phyloP scores from a whole-genome alignment of 768 basidiomycete genomes.

The Hygrocybe punicea region DNA sequence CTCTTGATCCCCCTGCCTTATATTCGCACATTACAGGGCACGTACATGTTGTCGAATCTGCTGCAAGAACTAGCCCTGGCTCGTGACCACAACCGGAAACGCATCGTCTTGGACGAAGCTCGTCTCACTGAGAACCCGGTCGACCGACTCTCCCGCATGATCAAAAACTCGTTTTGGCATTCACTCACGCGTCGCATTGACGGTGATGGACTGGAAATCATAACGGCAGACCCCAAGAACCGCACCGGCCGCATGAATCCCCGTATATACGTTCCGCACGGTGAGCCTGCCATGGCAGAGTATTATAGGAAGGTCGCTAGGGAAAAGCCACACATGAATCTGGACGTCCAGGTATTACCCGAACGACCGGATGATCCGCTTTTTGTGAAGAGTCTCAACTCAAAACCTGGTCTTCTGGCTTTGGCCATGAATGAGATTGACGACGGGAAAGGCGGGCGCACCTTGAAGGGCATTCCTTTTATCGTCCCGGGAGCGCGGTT shows the following conservation, averaged over 20 bases:
- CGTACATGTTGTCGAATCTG: conserved; percentile 98
- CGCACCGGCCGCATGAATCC: conserved; percentile 86
- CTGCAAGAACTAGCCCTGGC: conserved; percentile 98
- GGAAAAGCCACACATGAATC: conserved; percentile 90
- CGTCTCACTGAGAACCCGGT: conserved; percentile 97
- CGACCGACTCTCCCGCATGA: conserved; percentile 94
- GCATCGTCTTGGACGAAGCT: conserved; percentile 98
- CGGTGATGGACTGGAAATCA: conserved; percentile 94
- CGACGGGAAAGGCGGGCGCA: conserved; percentile 72
- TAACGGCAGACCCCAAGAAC: conserved; percentile 98
- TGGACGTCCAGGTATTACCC: conserved; percentile 90
- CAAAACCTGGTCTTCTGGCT: conserved; percentile 90
- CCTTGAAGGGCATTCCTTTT: conserved; percentile 91
- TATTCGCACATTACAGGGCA: conserved; percentile 57
- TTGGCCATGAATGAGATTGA: conserved; percentile 92
- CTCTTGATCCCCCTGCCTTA: conserved; percentile 1
- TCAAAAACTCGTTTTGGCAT: conserved; percentile 97
- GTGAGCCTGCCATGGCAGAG: conserved; percentile 90
- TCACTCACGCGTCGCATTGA: conserved; percentile 95
- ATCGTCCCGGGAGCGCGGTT: conserved; percentile 94
- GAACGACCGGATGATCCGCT: conserved; percentile 78
- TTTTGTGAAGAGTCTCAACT: conserved; percentile 91
- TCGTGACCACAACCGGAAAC: conserved; percentile 89
- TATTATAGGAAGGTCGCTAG: conserved; percentile 90
- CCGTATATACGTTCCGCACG: conserved; percentile 91